Evolutionary conservation across 306 rosid species (phyloP).

Genomic region (Castanospermum australe): DNA sequence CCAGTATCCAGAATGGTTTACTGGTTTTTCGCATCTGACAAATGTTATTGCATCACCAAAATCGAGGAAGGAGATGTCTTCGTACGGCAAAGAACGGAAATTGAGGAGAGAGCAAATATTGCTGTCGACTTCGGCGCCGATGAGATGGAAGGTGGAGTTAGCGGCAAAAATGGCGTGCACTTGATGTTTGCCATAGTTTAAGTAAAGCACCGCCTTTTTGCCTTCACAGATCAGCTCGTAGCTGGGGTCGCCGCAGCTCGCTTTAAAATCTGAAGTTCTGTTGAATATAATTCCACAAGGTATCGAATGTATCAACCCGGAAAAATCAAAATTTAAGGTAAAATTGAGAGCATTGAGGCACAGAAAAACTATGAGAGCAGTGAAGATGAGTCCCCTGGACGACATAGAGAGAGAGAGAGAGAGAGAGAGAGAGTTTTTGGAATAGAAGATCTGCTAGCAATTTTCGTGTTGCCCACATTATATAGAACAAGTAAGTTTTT

Average conservation of each 20-base stretch:
- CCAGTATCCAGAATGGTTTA: not conserved
- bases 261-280: not conserved
- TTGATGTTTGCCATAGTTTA: not conserved
- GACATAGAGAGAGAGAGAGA: too few relatives aligned
- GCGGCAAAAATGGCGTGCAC: not conserved
- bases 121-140: not conserved
- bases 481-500: too few relatives aligned
- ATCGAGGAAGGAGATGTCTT: not conserved
- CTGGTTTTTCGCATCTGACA: not conserved
- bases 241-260: not conserved
- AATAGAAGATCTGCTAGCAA: too few relatives aligned
- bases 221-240: not conserved
- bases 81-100: not conserved
- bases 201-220: not conserved
- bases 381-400: too few relatives aligned
- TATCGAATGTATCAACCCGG: too few relatives aligned
- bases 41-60: not conserved
- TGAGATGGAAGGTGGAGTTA: not conserved
- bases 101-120: not conserved
- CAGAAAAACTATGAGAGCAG: too few relatives aligned
- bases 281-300: not conserved
- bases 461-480: too few relatives aligned
- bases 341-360: too few relatives aligned
- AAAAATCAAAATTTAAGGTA: too few relatives aligned
- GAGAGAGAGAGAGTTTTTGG: too few relatives aligned